Evolutionary conservation across 495 filamentous ascomycete genomes (phyloP).

Genomic region (Penicilliopsis zonata): DNA sequence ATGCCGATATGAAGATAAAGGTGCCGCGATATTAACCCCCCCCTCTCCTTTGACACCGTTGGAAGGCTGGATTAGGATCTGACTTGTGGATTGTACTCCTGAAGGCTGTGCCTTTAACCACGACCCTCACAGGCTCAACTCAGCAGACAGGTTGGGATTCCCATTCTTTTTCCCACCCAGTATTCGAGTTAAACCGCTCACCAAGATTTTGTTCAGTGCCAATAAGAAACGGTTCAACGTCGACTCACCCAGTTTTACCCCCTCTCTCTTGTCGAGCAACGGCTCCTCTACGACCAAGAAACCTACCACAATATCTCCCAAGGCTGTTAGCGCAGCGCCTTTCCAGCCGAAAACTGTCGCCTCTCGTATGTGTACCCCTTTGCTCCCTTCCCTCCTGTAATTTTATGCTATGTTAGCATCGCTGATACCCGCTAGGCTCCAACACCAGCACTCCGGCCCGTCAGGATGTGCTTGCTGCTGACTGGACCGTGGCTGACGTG

Average conservation of each 20-base stretch:
- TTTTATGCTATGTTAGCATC: too few species aligned
- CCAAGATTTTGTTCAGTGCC: constrained; percentile 20
- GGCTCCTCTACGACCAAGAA: constrained; percentile 42
- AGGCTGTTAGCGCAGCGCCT: constrained; percentile 77
- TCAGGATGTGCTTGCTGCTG: constrained; percentile 34
- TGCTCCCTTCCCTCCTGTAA: not conserved
- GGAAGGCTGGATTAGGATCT: constrained; percentile 8
- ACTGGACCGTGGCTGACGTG: constrained; percentile 50
- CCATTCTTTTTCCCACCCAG: not conserved
- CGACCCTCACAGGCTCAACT: constrained; percentile 50
- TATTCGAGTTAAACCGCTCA: constrained; percentile 1
- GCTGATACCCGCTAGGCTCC: constrained; percentile 27
- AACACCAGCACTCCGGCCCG: constrained; percentile 35
- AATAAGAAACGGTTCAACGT: constrained; percentile 81
- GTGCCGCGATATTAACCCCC: constrained; percentile 16
- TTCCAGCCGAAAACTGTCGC: constrained; percentile 60
- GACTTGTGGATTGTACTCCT: constrained; percentile 11
- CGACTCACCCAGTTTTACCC: constrained; percentile 92
- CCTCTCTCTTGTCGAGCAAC: constrained; percentile 43
- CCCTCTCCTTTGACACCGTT: constrained; percentile 2
- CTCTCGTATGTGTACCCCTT: constrained; percentile 23
- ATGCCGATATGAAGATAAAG: constrained; percentile 84
- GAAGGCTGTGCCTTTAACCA: constrained; percentile 84
- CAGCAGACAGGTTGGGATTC: constrained; percentile 41
- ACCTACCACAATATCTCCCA: constrained; percentile 63